Percentiles rank a stretch among this genome's conserved stretches.
These are phyloP conservation scores for Cyberlindnera xylosilytica DNA, from an alignment of 805 yeast species.

Conservation along the genomic window DNA sequence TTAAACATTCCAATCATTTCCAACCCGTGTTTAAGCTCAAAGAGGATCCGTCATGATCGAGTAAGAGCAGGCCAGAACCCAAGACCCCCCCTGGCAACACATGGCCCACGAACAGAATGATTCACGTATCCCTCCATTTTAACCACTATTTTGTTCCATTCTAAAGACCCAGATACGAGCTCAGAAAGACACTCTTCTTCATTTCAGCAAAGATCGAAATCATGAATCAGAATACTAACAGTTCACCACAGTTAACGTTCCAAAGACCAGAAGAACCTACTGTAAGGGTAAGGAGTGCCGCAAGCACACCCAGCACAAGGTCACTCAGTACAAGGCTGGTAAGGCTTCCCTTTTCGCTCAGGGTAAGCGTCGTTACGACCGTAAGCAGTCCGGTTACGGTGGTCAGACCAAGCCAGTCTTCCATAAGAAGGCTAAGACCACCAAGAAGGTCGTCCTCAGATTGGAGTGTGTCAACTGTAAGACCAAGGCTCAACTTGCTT, in stretches of 20 bases:
- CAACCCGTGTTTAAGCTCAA: too few species aligned
- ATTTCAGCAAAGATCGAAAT: too few species aligned
- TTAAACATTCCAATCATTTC: too few species aligned
- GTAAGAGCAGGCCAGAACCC: too few species aligned
- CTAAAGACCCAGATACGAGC: too few species aligned
- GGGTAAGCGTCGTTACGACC: constrained; percentile 99
- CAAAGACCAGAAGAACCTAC: constrained; percentile 99
- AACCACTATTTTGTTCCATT: too few species aligned
- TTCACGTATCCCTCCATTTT: too few species aligned
- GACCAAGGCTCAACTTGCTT: constrained; percentile 96
- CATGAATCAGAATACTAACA: constrained; percentile 23
- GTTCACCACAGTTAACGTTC: constrained; percentile 83
- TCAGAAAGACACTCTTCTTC: too few species aligned
- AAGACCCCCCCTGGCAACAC: too few species aligned
- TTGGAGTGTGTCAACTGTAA: constrained; percentile 98
- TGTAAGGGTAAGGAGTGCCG: constrained; percentile 99
- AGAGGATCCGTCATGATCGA: too few species aligned
- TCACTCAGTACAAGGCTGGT: constrained; percentile 99
- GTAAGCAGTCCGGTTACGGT: constrained; percentile 99
- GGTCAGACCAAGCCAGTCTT: constrained; percentile 99
- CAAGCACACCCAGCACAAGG: constrained; percentile 99
- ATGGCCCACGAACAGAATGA: too few species aligned
- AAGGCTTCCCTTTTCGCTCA: constrained; percentile 99
- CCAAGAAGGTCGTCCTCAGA: constrained; percentile 99
- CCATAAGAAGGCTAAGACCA: constrained; percentile 99